Conservation (phyloP, 768 basidiomycete species). For the Russula emetica region DNA sequence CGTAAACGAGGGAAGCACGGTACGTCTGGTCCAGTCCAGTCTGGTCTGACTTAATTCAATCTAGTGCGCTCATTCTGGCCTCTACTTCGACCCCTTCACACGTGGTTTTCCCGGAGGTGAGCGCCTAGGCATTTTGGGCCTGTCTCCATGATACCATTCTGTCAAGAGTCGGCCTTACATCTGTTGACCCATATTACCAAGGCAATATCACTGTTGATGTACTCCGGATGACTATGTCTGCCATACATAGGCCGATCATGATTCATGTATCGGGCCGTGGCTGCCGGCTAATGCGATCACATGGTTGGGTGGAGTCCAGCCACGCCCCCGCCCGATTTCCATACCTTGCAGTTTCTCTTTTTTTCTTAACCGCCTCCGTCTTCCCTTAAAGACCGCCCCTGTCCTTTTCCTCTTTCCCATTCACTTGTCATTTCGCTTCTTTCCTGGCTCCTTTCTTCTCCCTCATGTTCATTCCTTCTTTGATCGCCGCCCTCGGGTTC, state of each 20-base stretch:
- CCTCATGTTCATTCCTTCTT: conserved; percentile 4
- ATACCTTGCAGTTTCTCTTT: not conserved
- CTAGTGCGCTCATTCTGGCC: not conserved
- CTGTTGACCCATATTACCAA: too few species aligned
- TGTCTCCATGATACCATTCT: too few species aligned
- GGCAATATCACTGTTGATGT: too few species aligned
- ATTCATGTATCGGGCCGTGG: not conserved
- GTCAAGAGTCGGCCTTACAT: too few species aligned
- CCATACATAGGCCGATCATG: not conserved
- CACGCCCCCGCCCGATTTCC: not conserved
- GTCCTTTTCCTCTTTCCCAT: not conserved
- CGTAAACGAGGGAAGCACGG: not conserved
- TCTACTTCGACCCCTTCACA: not conserved
- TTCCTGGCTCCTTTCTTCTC: not conserved
- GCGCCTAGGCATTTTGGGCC: not conserved
- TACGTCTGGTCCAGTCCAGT: not conserved
- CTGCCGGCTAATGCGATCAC: not conserved
- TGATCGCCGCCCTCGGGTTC: not conserved
- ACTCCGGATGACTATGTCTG: too few species aligned
- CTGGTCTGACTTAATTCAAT: not conserved
- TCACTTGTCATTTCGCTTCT: not conserved
- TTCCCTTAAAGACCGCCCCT: not conserved
- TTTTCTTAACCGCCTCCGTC: not conserved
- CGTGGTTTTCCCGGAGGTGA: not conserved
- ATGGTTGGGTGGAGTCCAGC: not conserved